A percentile compares a stretch with the other conserved stretches of the same genome.
Evolutionary conservation across 768 basidiomycete species (phyloP).

Genomic region (Amanita fuliginea): DNA sequence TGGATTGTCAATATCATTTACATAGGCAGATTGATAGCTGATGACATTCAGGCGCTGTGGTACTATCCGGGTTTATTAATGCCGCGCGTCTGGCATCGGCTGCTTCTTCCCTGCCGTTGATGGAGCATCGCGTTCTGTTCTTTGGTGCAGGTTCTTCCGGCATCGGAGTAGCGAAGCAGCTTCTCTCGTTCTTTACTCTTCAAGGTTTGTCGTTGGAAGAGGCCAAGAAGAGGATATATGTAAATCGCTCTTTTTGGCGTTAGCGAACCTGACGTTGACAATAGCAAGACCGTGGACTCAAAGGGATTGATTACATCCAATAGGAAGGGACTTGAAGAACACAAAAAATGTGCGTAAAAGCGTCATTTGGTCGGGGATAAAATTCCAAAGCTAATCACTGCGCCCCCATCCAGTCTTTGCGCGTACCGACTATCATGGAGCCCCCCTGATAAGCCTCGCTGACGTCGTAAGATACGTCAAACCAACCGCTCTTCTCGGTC

Average conservation of each 20-base stretch:
- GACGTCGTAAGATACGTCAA: conserved; percentile 64
- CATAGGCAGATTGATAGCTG: conserved; percentile 5
- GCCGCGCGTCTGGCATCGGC: conserved; percentile 52
- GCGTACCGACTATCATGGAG: conserved; percentile 56
- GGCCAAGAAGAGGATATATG: conserved; percentile 57
- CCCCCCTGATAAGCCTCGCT: conserved; percentile 44
- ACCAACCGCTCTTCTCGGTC: conserved; percentile 68
- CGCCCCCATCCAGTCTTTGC: conserved; percentile 44
- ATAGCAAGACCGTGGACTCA: conserved; percentile 55
- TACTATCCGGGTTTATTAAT: conserved; percentile 66
- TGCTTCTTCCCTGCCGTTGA: conserved; percentile 42
- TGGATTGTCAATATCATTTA: not conserved
- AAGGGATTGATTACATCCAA: conserved; percentile 66
- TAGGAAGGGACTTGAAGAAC: conserved; percentile 56
- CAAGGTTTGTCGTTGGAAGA: conserved; percentile 55
- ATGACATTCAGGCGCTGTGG: conserved; percentile 42
- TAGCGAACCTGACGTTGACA: not conserved
- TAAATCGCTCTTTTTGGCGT: conserved; percentile 18
- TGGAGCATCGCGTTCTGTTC: conserved; percentile 77
- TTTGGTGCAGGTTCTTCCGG: conserved; percentile 87
- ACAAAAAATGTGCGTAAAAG: conserved; percentile 51
- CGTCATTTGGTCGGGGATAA: conserved; percentile 14
- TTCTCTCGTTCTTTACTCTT: conserved; percentile 72
- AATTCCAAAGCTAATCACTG: conserved; percentile 29
- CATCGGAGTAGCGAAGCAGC: conserved; percentile 80